Evolutionary conservation across 1,284 basidiomycete genomes (phyloP), one percentile per base, ranked within the genome.

Genomic region (Mycosarcoma maydis): DNA sequence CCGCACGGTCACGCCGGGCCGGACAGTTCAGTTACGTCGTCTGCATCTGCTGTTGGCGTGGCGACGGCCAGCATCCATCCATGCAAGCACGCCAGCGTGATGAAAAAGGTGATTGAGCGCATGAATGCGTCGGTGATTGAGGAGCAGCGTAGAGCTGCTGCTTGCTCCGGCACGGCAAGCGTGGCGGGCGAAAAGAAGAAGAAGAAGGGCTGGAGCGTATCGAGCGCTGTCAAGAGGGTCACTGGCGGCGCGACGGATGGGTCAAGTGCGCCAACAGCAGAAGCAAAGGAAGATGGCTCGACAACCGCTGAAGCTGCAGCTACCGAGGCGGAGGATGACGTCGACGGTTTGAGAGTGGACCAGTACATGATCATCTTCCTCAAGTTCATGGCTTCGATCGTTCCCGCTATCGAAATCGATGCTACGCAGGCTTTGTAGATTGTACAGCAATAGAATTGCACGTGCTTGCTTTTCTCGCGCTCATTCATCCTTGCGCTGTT

Each of bases 71-170:
- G 94, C 92, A 94, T 99, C 10, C 95, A 99, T 81, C 95, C 95
- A 1, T 99, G 95, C 88, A 97, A 97, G 83, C 95, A 99, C 82
- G 92, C 94, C 0, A 92, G 89, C 81, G 96, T 99, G 51, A 99
- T 99, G 96, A 97, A 96, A 87, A 98, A 98, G 83, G 93, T 98
- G 71, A 97, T 98, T 78, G 94, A 97, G 83, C 87, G 94, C 52
- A 98, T 98, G 94, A 96, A 98, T 83, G 88, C 64, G 1, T 75
- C 68, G 20, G 80, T 83, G 16, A 61, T 77, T 17, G 79, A 82
- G 46, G 68, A 77, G 50, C 89, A 82, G 89, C 75, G 72, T 53
- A 81, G 54, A 40, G 58, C 59, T 1, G 55, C 46, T 0, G 65
- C 61, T n/a, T 72, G 53, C 19, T 72, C 69, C 17, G 55, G 50